Evolutionary conservation across 2,329 filamentous ascomycete genomes (phyloP).

Genomic region (Aspergillus sp.): DNA sequence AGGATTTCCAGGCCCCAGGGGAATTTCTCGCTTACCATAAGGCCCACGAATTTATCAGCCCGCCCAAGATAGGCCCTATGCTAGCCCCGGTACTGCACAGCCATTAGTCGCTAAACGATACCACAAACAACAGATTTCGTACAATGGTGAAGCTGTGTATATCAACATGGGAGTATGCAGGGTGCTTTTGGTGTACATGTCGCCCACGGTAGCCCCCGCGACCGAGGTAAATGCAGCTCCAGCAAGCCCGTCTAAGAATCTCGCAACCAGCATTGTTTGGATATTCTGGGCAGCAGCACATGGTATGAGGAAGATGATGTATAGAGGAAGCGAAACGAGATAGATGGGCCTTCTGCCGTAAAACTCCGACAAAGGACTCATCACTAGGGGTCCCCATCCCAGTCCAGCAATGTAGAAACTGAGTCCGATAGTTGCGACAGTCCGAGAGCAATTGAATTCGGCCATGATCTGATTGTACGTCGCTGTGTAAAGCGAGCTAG

Average conservation of each 20-base stretch:
- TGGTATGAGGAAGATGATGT: conserved; percentile 65
- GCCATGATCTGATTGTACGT: conserved; percentile 74
- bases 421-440: conserved; percentile 19
- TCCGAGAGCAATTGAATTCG: conserved; percentile 76
- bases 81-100: conserved; percentile 7
- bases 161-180: conserved; percentile 19
- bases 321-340: conserved; percentile 68
- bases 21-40: not conserved
- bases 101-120: not conserved
- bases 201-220: conserved; percentile 57
- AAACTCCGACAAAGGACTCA: conserved; percentile 52
- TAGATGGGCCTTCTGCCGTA: conserved; percentile 80
- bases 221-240: conserved; percentile 60
- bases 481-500: conserved; percentile 72
- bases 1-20: not conserved
- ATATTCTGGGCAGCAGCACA: conserved; percentile 75
- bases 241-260: conserved; percentile 62
- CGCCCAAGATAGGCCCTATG: conserved; percentile 16
- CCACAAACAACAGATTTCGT: not conserved
- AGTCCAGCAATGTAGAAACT: conserved; percentile 51
- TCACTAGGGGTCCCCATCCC: conserved; percentile 18
- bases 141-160: conserved; percentile 17
- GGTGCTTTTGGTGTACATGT: conserved; percentile 15
- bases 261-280: conserved; percentile 69
- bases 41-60: conserved; percentile 16